phyloP scores from a whole-genome alignment of 345 rosid genomes.

The Theobroma cacao region DNA sequence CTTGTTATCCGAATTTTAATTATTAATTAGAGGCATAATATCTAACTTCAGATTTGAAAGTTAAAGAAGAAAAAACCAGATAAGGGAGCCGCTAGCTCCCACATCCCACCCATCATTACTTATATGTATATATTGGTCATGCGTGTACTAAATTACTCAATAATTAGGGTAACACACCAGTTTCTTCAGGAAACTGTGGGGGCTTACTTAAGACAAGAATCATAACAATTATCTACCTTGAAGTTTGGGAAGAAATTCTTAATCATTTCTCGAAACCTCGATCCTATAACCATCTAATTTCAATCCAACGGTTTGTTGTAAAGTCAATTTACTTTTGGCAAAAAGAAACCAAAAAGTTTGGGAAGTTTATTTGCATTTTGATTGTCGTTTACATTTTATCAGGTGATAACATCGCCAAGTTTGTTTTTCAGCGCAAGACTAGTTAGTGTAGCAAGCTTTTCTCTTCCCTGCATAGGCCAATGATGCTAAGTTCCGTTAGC shows the following conservation, averaged over 20 bases:
- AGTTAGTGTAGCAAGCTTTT: no score
- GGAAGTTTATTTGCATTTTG: no score
- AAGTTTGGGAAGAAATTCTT: not conserved
- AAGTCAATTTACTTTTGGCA: not conserved
- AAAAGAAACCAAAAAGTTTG: not conserved
- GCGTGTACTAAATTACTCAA: slow-evolving; percentile 3
- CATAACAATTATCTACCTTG: not conserved
- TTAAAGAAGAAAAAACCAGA: not conserved
- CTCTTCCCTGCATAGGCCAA: no score
- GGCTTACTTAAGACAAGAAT: not conserved
- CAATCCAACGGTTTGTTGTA: not conserved
- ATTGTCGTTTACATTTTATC: no score
- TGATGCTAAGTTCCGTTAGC: not conserved
- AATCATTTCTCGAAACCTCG: not conserved
- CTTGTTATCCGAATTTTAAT: not conserved
- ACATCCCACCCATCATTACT: not conserved
- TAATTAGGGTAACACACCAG: not conserved
- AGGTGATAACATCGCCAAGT: no score
- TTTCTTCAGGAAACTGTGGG: not conserved
- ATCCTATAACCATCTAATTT: not conserved
- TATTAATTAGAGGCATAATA: not conserved
- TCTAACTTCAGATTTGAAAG: not conserved
- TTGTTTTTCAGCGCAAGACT: no score
- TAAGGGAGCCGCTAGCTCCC: not conserved
- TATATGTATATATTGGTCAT: not conserved